Evolutionary conservation across 2,329 filamentous ascomycete species (phyloP), one percentile per base, ranked within the genome.

Genomic region (Cryoendolithus antarcticus): DNA sequence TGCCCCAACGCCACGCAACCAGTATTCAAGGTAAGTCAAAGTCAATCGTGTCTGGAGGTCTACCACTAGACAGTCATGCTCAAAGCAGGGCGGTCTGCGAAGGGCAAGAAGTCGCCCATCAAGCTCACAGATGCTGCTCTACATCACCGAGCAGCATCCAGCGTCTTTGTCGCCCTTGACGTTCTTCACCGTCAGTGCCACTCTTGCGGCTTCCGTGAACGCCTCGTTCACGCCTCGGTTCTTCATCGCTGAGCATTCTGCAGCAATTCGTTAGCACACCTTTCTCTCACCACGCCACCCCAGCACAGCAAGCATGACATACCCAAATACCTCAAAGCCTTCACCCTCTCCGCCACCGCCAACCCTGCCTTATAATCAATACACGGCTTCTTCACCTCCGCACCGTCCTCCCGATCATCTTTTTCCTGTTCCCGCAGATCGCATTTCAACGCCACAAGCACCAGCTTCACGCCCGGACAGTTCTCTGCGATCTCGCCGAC

Each of bases 171-270:
- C 66, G 50, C 66, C 57, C 44, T 60, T 69, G 46, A 58, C 60
- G 39, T 61, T 66, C 60, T 71, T 71, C 49, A 71, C 67, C 42
- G 64, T 62, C 24, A 98, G 70, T 9, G 91, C 91, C 29, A 98
- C 91, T 55, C 93, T 82, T 15, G 91, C 89, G 31, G 91, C 91
- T 68, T 98, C 91, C 31, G 91, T 96, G 57, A 98, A 98, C 32
- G 91, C 91, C 64, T 98, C 91, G 63, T 96, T 95, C 57, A 98
- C 93, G 44, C 91, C 91, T 37, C 91, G 77, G 64, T 98, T 98
- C 65, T 88, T 82, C 79, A 96, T 96, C 41, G 91, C 91, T 30
- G 91, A 96, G 70, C 91, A 98, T 71, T 98, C 91, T 80, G 54
- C 34, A n/a, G 7, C 19, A 2, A 11, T 4, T 3, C 29, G 30